Evolutionary conservation across 2,329 filamentous ascomycete species (phyloP).

Genomic region (Botrytis hyacinthi): DNA sequence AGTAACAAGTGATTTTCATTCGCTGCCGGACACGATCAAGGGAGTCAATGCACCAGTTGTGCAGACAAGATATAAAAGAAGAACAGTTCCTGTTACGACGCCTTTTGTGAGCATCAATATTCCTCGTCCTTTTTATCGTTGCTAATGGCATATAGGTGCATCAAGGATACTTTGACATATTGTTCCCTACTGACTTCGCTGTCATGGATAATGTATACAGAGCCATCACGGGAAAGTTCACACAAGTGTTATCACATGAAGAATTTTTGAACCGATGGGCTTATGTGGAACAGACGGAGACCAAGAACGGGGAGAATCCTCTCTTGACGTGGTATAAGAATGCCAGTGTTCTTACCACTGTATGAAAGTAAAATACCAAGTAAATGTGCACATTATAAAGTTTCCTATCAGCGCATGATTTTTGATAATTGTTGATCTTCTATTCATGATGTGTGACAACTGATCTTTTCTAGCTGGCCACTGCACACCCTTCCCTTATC

Average conservation of each 20-base stretch:
- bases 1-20: constrained; percentile 86
- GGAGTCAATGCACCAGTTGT: constrained; percentile 93
- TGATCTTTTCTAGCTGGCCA: constrained; percentile 4
- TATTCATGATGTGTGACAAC: background rate
- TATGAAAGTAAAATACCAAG: constrained; percentile 47
- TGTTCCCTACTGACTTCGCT: constrained; percentile 94
- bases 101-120: constrained; percentile 65
- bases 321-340: constrained; percentile 93
- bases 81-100: constrained; percentile 85
- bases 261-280: constrained; percentile 91
- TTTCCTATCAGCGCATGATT: background rate
- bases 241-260: constrained; percentile 79
- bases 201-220: constrained; percentile 91
- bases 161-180: constrained; percentile 97
- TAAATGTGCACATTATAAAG: constrained; percentile 3
- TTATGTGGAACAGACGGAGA: constrained; percentile 84
- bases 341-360: constrained; percentile 85
- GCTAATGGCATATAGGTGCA: constrained; percentile 64
- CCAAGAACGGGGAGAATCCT: constrained; percentile 88
- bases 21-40: constrained; percentile 74
- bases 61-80: constrained; percentile 85
- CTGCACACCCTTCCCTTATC: background rate
- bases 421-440: background rate
- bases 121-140: background rate
- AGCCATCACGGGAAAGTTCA: constrained; percentile 88